These are phyloP conservation scores for Solanum medicagineum DNA, from an alignment of 257 asterid genomes.

Conservation along the genomic window DNA sequence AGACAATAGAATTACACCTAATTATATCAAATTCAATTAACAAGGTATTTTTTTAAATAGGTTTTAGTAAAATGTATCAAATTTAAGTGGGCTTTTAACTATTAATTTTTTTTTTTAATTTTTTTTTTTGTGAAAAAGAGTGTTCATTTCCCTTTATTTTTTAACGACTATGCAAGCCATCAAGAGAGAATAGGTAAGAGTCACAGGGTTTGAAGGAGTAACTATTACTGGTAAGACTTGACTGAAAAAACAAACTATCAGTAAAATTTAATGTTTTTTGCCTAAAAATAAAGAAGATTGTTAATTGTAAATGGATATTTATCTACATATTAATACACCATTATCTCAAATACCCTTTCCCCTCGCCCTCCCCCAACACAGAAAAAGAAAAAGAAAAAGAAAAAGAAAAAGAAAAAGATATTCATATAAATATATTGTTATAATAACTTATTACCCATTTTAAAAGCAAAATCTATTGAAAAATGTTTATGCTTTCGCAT, in stretches of 20 bases:
- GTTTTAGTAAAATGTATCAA: too few species aligned
- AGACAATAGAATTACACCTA: too few species aligned
- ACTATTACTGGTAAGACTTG: not conserved
- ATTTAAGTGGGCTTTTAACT: too few species aligned
- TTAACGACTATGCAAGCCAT: not conserved
- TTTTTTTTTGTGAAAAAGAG: not conserved
- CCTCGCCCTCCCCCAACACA: not conserved
- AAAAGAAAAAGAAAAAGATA: not conserved
- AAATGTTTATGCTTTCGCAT: not conserved
- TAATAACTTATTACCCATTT: not conserved
- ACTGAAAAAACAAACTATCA: not conserved
- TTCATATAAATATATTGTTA: not conserved
- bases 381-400: too few species aligned
- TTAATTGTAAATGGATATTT: not conserved
- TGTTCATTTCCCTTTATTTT: not conserved
- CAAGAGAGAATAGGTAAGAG: not conserved
- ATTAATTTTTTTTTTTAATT: too few species aligned
- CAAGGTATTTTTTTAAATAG: too few species aligned
- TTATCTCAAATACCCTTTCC: not conserved
- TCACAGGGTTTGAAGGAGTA: not conserved
- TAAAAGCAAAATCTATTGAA: not conserved
- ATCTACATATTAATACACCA: not conserved
- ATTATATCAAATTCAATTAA: too few species aligned
- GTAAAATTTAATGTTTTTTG: not conserved
- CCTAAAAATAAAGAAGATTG: not conserved